A percentile compares a stretch with the other conserved stretches of the same genome.
phyloP scores from a whole-genome alignment of 2,329 filamentous ascomycete species.

The Lasiodiplodia hormozganensis region DNA sequence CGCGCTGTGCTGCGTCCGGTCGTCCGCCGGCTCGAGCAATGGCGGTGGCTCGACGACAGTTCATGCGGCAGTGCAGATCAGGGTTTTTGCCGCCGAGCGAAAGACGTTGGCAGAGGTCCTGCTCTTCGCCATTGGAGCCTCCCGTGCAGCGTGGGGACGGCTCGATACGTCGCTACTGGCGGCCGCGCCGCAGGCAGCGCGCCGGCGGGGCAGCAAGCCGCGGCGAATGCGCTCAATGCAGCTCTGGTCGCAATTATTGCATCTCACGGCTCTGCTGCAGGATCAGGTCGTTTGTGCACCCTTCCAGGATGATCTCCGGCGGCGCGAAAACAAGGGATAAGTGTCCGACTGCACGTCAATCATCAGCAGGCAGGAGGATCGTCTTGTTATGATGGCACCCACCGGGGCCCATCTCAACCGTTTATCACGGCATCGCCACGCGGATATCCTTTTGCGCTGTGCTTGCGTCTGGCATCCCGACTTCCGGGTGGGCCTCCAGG shows the following conservation, averaged over 20 bases:
- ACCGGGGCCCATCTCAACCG: constrained; percentile 19
- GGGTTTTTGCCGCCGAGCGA: constrained; percentile 26
- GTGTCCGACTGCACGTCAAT: constrained; percentile 22
- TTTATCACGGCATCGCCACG: constrained; percentile 24
- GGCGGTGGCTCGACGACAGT: constrained; percentile 17
- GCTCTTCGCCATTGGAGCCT: neutral
- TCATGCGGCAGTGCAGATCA: constrained; percentile 28
- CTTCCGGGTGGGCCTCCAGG: constrained; percentile 22
- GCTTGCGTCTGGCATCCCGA: constrained; percentile 1
- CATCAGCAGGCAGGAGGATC: constrained; percentile 17
- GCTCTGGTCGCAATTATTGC: constrained; percentile 1
- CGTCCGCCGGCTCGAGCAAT: constrained; percentile 17
- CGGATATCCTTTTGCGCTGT: constrained; percentile 18
- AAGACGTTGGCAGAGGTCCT: neutral
- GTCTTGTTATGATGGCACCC: constrained; percentile 18
- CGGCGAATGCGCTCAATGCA: constrained; percentile 18
- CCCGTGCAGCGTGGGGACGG: constrained; percentile 15
- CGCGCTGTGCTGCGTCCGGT: constrained; percentile 18
- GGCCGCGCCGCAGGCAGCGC: neutral
- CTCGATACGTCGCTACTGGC: constrained; percentile 9
- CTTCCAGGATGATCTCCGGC: constrained; percentile 21
- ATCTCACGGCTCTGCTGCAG: constrained; percentile 24
- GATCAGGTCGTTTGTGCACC: constrained; percentile 15
- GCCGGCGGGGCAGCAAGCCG: neutral
- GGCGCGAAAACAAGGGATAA: constrained; percentile 12